Evolutionary conservation across 495 filamentous ascomycete genomes (phyloP).

Genomic region (Penicillium antarcticum): DNA sequence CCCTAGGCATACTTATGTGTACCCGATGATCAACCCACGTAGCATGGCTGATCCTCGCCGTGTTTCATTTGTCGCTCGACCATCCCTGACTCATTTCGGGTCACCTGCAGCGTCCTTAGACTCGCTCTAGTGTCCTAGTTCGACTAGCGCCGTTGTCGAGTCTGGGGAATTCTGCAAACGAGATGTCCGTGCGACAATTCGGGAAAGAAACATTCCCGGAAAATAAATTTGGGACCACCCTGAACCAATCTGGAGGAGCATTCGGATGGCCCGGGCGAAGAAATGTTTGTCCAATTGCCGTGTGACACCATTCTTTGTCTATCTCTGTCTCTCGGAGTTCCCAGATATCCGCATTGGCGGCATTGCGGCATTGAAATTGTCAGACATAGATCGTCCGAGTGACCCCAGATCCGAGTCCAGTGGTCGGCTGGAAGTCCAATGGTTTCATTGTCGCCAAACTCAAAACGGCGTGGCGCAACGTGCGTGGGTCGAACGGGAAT

Average conservation of each 20-base stretch:
- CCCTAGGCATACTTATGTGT: too few species aligned
- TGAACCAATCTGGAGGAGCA: too few species aligned
- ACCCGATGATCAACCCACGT: slow-evolving; percentile 5
- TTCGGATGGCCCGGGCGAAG: neutral
- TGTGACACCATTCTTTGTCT: neutral
- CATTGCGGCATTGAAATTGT: too few species aligned
- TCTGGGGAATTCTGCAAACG: slow-evolving; percentile 30
- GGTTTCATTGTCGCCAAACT: slow-evolving; percentile 15
- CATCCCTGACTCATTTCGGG: slow-evolving; percentile 23
- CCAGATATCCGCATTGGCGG: too few species aligned
- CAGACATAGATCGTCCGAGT: slow-evolving; percentile 18
- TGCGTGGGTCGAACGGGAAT: slow-evolving; percentile 12
- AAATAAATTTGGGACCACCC: too few species aligned
- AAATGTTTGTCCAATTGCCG: neutral
- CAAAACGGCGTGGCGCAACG: slow-evolving; percentile 26
- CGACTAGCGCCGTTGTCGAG: slow-evolving; percentile 14
- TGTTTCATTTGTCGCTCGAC: slow-evolving; percentile 25
- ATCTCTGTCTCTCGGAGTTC: too few species aligned
- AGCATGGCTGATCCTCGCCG: slow-evolving; percentile 9
- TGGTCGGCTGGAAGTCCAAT: slow-evolving; percentile 12
- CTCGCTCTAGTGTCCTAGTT: slow-evolving; percentile 21
- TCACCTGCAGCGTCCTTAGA: slow-evolving; percentile 28
- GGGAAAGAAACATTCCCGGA: too few species aligned
- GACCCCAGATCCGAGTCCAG: slow-evolving; percentile 11
- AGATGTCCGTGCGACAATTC: slow-evolving; percentile 25